Base-by-base conservation (phyloP, 305 asterid genomes). In the Salvia sclarea region DNA sequence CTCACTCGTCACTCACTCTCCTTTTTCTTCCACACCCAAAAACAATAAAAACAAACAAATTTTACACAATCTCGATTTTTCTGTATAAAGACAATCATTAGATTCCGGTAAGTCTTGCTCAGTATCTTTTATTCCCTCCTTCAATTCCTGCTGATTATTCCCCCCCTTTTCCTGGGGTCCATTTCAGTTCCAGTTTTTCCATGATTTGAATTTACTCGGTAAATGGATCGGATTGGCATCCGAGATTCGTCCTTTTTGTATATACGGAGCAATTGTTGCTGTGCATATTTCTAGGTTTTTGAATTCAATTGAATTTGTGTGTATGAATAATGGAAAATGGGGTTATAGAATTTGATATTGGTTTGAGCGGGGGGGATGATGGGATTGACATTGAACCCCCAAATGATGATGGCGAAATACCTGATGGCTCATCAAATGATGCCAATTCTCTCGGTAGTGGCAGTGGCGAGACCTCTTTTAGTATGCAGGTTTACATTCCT, bases 321-420 rank as follows among this genome's bases (percentile, higher is more conserved):
- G 49, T 20, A 11, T 52, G 44, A 3, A 16, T 28, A 67, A 91
- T 91, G 97, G 98, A 88, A 68, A 83, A 80, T 75, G 87, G 83
- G 52, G 85, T 84, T 47, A 66, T 92, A 25, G 97, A 88, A 73
- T 93, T 87, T 63, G 96, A 87, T 75, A 84, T 93, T 31, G 95
- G 94, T 63, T 65, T 88, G 58, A 87, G 96, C 79, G 85, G 83
- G 44, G 90, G 87, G 59, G 96, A 88, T 61, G 96, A 81, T 30
- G 79, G 78, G 68, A 80, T 86, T 5, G 90, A 85, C 44, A 81
- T 88, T 61, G 95, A 84, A 44, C 62, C 77, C 24, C 81, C 75
- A 16, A 82, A 78, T 20, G 87, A 80, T 18, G 86, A 81, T 10
- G 86, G 79, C 0, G 84, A 78, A 20, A 80, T 76, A 53, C 73